Evolutionary conservation across 768 basidiomycete genomes (phyloP).

Genomic region (Leucocoprinus sp.): DNA sequence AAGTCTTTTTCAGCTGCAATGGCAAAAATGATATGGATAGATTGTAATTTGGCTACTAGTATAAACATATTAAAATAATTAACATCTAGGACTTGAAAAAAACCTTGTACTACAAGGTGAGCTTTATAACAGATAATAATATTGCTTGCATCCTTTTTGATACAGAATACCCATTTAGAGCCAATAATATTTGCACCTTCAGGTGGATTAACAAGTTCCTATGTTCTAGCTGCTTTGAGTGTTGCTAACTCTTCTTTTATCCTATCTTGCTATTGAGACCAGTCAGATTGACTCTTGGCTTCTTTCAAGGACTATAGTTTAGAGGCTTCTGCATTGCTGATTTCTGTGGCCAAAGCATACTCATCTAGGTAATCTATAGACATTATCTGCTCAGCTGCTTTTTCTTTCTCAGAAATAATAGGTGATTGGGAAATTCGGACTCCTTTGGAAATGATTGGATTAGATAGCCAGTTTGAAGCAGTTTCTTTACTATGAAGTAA

Average conservation of each 20-base stretch:
- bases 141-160: conserved; percentile 17
- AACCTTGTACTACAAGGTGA: conserved; percentile 27
- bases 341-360: not conserved
- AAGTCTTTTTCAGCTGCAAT: conserved; percentile 23
- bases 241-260: conserved; percentile 23
- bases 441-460: no score
- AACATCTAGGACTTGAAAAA: conserved; percentile 28
- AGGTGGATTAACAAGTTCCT: conserved; percentile 21
- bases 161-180: conserved; percentile 17
- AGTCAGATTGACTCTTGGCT: conserved; percentile 15
- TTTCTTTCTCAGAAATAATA: not conserved
- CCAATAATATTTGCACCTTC: conserved; percentile 17
- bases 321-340: conserved; percentile 12
- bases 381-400: not conserved
- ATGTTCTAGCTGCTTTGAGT: conserved; percentile 19
- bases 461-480: no score
- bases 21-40: conserved; percentile 22
- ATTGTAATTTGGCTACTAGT: conserved; percentile 20
- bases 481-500: no score
- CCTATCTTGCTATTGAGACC: conserved; percentile 19
- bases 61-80: conserved; percentile 29
- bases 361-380: not conserved
- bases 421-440: not conserved
- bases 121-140: conserved; percentile 18
- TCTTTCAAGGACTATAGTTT: conserved; percentile 15